phyloP scores from a whole-genome alignment of 352 stramenopile genomes.

The Thalassiosira mediterranea region DNA sequence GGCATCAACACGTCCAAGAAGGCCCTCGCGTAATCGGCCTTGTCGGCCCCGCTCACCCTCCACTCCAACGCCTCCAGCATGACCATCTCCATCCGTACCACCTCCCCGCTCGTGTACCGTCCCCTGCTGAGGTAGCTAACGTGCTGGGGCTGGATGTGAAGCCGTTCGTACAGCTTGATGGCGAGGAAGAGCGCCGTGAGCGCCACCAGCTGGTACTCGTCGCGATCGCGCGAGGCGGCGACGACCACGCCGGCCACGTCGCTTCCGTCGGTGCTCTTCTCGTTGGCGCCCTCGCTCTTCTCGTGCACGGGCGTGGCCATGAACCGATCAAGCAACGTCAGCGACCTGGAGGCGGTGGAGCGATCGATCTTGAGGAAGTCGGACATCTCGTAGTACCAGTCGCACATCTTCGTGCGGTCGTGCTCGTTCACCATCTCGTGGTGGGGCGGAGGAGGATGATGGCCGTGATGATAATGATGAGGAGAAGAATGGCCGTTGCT shows the following conservation, averaged over 20 bases:
- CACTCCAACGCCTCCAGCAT: slow-evolving; percentile 72
- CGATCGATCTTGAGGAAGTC: slow-evolving; percentile 75
- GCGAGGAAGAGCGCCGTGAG: slow-evolving; percentile 78
- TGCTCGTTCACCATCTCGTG: slow-evolving; percentile 5
- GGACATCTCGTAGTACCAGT: slow-evolving; percentile 64
- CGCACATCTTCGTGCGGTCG: slow-evolving; percentile 47
- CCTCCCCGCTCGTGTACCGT: slow-evolving; percentile 65
- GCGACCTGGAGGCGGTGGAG: slow-evolving; percentile 57
- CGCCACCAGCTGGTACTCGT: slow-evolving; percentile 70
- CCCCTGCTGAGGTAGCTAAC: slow-evolving; percentile 67
- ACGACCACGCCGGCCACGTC: slow-evolving; percentile 1
- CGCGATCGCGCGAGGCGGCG: slow-evolving; percentile 7
- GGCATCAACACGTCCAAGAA: slow-evolving; percentile 35
- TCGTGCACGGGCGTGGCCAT: slow-evolving; percentile 34
- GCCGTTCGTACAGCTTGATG: slow-evolving; percentile 69
- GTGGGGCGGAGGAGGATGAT: no score
- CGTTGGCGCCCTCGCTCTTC: not conserved
- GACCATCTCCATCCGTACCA: slow-evolving; percentile 70
- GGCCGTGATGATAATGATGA: not conserved
- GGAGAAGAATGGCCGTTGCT: no score
- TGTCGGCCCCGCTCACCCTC: slow-evolving; percentile 55
- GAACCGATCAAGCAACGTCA: slow-evolving; percentile 81
- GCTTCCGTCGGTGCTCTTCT: not conserved
- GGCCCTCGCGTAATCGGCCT: slow-evolving; percentile 44
- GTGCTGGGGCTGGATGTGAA: slow-evolving; percentile 48